These are phyloP conservation scores for Sextonia rubra DNA, from an alignment of 164 flowering plant genomes.

Conservation along the genomic window DNA sequence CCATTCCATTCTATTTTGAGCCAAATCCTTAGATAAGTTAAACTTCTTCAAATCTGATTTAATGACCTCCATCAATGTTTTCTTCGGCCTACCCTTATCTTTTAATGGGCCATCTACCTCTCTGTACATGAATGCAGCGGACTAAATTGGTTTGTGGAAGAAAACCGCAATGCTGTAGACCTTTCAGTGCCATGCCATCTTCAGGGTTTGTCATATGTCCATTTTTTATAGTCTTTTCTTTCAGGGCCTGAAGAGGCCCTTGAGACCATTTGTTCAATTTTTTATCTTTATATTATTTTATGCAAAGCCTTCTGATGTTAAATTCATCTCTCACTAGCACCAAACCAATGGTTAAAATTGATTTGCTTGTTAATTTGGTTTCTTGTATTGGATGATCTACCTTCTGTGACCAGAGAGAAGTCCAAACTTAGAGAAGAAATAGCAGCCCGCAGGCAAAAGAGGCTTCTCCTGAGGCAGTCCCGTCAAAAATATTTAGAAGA, in stretches of 20 bases:
- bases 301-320: not conserved
- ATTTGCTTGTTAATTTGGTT: not conserved
- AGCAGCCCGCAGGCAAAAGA: slow-evolving; percentile 65
- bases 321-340: not conserved
- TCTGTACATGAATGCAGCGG: too few species aligned
- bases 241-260: not conserved
- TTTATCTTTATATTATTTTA: too few species aligned
- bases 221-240: too few species aligned
- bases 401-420: slow-evolving; percentile 57
- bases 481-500: slow-evolving; percentile 77
- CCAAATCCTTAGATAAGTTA: too few species aligned
- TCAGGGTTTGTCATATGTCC: not conserved
- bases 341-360: too few species aligned
- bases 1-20: too few species aligned
- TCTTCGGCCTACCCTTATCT: too few species aligned
- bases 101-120: too few species aligned
- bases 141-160: not conserved
- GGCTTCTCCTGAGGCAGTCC: slow-evolving; percentile 47
- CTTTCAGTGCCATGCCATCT: not conserved
- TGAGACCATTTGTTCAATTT: not conserved
- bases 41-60: too few species aligned
- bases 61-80: too few species aligned
- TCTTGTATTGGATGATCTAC: slow-evolving; percentile 9
- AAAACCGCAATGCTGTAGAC: not conserved
- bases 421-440: slow-evolving; percentile 69